Conservation (phyloP, 2,329 filamentous ascomycete species). For the Fulvia fulva region DNA sequence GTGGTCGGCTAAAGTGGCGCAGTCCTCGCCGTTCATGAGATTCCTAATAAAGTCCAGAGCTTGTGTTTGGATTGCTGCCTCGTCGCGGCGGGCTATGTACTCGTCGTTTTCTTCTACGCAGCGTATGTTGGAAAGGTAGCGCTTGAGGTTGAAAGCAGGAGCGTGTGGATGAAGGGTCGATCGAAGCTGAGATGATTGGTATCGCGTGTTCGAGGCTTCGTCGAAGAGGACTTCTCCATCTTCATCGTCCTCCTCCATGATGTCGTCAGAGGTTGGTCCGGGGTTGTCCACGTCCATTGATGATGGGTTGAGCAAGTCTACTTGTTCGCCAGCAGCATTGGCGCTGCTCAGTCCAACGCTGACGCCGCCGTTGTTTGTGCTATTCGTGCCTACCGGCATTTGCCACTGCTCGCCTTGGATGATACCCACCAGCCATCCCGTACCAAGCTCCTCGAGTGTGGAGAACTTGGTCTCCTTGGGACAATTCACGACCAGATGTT, state of each 20-base stretch:
- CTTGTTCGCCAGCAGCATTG: conserved; percentile 58
- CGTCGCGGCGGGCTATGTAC: conserved; percentile 68
- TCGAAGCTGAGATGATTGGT: conserved; percentile 34
- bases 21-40: conserved; percentile 65
- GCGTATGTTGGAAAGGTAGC: conserved; percentile 28
- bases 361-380: conserved; percentile 47
- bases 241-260: conserved; percentile 29
- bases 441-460: conserved; percentile 71
- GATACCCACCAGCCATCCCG: conserved; percentile 75
- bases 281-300: conserved; percentile 34
- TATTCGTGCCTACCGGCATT: conserved; percentile 33
- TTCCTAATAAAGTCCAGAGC: conserved; percentile 87
- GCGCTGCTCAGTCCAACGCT: conserved; percentile 39
- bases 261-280: conserved; percentile 24
- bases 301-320: conserved; percentile 55
- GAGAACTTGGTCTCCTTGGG: conserved; percentile 69
- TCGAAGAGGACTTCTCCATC: conserved; percentile 48
- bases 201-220: conserved; percentile 33
- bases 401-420: conserved; percentile 57
- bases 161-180: conserved; percentile 30
- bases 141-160: conserved; percentile 26
- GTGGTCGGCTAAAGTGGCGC: conserved; percentile 74
- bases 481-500: conserved; percentile 76
- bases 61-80: conserved; percentile 84
- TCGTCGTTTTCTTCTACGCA: conserved; percentile 58